These are phyloP conservation scores for Serendipita sp. DNA, from an alignment of 768 basidiomycete species.

Conservation along the genomic window DNA sequence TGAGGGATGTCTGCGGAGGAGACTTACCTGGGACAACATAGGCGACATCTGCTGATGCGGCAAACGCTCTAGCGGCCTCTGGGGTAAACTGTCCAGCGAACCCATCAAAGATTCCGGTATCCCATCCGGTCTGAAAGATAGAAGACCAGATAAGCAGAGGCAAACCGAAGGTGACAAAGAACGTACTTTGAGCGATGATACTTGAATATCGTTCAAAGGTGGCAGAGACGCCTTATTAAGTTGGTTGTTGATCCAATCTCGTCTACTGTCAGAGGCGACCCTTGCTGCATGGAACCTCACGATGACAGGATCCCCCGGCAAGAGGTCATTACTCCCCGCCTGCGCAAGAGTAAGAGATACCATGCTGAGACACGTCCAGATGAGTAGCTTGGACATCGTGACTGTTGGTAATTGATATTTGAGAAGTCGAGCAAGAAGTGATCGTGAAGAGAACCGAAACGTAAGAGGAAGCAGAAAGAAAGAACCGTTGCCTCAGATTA, in stretches of 20 bases:
- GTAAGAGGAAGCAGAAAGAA: not conserved
- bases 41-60: not conserved
- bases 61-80: not conserved
- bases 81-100: not conserved
- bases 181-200: not conserved
- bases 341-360: not conserved
- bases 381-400: not conserved
- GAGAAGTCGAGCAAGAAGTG: not conserved
- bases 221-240: not conserved
- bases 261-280: not conserved
- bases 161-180: not conserved
- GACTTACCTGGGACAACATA: not conserved
- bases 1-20: not conserved
- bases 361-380: not conserved
- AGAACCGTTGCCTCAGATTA: not conserved
- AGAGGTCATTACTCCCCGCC: not conserved
- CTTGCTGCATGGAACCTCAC: not conserved
- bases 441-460: not conserved
- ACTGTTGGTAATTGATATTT: no score
- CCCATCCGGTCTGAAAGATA: not conserved
- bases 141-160: not conserved
- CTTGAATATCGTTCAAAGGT: not conserved
- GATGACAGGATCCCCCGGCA: not conserved
- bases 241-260: not conserved
- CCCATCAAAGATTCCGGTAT: not conserved